Percentiles rank a stretch among this genome's conserved stretches.
phyloP scores from a whole-genome alignment of 768 basidiomycete genomes.

The Ramaria rubella region DNA sequence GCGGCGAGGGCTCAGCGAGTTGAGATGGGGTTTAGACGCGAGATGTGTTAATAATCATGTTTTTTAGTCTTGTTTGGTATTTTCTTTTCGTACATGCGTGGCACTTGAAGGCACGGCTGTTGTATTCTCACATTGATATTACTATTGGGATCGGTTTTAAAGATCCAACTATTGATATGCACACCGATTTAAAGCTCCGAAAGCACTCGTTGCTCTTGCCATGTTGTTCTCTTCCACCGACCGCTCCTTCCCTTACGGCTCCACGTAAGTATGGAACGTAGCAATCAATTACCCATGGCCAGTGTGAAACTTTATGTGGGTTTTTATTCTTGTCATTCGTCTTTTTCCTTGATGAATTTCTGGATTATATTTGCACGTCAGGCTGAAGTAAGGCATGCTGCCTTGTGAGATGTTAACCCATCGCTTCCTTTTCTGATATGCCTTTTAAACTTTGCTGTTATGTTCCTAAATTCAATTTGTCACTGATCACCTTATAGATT shows the following conservation, averaged over 20 bases:
- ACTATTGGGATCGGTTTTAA: no score
- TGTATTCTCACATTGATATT: neutral
- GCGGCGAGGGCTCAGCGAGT: neutral
- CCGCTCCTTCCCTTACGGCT: no score
- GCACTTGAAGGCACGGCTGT: neutral
- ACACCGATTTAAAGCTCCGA: no score
- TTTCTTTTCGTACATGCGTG: neutral
- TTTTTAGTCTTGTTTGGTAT: neutral
- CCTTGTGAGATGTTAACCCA: neutral
- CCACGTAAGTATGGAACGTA: no score
- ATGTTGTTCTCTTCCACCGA: no score
- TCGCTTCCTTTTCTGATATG: conserved; percentile 38
- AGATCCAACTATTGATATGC: no score
- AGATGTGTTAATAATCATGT: neutral
- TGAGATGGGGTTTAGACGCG: neutral
- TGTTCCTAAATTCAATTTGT: no score
- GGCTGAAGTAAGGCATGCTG: conserved; percentile 27
- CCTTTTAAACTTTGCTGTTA: neutral
- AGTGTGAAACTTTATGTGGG: no score
- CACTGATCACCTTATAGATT: no score
- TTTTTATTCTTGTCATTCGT: no score
- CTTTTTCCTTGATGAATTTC: conserved; percentile 11
- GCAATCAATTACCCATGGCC: no score
- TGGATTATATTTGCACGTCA: conserved; percentile 39
- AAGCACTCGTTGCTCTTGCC: no score